phyloP scores from a whole-genome alignment of 192 early-diverging fungal species.

The Entomortierella parvispora region DNA sequence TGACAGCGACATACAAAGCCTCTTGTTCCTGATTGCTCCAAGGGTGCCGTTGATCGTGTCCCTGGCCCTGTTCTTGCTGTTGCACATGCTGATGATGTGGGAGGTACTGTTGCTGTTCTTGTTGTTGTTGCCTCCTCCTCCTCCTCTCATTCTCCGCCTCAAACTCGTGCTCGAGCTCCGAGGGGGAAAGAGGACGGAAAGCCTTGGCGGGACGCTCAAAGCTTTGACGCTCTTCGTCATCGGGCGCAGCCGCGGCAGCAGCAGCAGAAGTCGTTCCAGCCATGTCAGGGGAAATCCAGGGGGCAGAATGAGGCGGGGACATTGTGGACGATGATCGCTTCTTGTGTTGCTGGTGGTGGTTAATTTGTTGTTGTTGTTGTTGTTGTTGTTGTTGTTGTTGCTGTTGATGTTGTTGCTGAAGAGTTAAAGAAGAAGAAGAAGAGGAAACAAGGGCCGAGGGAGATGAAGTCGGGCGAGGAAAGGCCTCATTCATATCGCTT shows the following conservation, averaged over 20 bases:
- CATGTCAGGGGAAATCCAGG: slow-evolving; percentile 7
- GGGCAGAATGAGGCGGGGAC: slow-evolving; percentile 21
- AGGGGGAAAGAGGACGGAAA: neutral
- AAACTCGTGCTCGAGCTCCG: neutral
- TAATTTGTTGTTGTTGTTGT: neutral
- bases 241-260: too few relatives aligned
- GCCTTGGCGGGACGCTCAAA: too few relatives aligned
- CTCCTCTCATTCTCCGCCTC: neutral
- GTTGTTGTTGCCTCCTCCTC: neutral
- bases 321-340: slow-evolving; percentile 32
- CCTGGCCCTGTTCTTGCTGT: neutral
- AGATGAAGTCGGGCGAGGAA: slow-evolving; percentile 6
- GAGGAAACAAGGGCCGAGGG: slow-evolving; percentile 1
- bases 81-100: neutral
- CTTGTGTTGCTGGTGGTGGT: slow-evolving; percentile 4
- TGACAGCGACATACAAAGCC: slow-evolving; percentile 39
- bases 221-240: too few relatives aligned
- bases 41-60: slow-evolving; percentile 9
- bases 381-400: too few relatives aligned
- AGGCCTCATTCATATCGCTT: slow-evolving; percentile 35
- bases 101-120: slow-evolving; percentile 1
- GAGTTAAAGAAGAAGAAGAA: too few relatives aligned
- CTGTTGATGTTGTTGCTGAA: too few relatives aligned
- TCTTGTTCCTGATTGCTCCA: slow-evolving; percentile 41
- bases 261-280: neutral